Evolutionary conservation across 2,329 filamentous ascomycete species (phyloP).

Genomic region (Xylariaceae sp.): DNA sequence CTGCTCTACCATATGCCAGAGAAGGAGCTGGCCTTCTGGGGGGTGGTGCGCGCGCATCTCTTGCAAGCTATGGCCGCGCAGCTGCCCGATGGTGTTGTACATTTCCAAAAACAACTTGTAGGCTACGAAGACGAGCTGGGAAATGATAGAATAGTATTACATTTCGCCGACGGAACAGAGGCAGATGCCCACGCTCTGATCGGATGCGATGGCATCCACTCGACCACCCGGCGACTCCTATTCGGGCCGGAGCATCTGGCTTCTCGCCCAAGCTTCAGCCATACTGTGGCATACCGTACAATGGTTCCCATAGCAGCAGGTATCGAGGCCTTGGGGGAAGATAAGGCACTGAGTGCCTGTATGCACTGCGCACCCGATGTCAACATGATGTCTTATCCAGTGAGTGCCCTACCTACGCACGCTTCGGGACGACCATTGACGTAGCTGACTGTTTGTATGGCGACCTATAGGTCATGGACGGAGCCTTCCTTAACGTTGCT

Average conservation of each 20-base stretch:
- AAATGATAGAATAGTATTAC: conserved; percentile 6
- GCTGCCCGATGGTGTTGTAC: not conserved
- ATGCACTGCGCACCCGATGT: conserved; percentile 60
- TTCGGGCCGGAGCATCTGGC: conserved; percentile 51
- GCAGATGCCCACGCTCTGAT: conserved; percentile 47
- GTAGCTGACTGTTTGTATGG: not conserved
- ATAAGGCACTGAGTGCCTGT: conserved; percentile 53
- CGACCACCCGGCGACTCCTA: conserved; percentile 53
- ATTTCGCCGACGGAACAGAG: conserved; percentile 35
- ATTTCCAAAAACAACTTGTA: not conserved
- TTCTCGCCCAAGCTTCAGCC: conserved; percentile 39
- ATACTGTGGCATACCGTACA: not conserved
- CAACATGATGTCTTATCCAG: conserved; percentile 65
- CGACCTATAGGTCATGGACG: not conserved
- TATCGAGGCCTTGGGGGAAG: conserved; percentile 34
- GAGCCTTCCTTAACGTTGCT: not conserved
- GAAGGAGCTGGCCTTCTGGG: not conserved
- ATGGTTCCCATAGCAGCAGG: not conserved
- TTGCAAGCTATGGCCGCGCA: not conserved
- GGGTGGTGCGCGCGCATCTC: not conserved
- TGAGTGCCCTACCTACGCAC: conserved; percentile 36
- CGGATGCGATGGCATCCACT: conserved; percentile 68
- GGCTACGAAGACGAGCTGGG: not conserved
- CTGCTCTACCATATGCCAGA: not conserved
- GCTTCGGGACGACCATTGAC: not conserved